These are phyloP conservation scores for Phlyctochytrium arcticum DNA, from an alignment of 192 early-diverging fungal species.

Conservation along the genomic window DNA sequence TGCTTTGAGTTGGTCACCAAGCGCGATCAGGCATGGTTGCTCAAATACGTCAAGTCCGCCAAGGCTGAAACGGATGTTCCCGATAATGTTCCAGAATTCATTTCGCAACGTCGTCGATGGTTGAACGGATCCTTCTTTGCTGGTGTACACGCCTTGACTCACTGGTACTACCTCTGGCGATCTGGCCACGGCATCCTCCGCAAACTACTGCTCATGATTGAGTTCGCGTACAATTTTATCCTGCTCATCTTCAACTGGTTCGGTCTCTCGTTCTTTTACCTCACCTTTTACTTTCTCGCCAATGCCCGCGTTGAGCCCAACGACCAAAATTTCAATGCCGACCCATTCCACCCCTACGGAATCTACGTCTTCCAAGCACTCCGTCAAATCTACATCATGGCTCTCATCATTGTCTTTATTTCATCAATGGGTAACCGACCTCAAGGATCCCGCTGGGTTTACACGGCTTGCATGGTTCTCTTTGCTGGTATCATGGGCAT, in stretches of 20 bases:
- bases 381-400: slow-evolving; percentile 72
- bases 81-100: slow-evolving; percentile 82
- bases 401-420: slow-evolving; percentile 80
- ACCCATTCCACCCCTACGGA: slow-evolving; percentile 60
- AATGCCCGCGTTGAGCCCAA: slow-evolving; percentile 9
- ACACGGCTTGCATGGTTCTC: slow-evolving; percentile 67
- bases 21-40: slow-evolving; percentile 66
- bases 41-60: slow-evolving; percentile 85
- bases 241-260: slow-evolving; percentile 89
- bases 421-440: slow-evolving; percentile 93
- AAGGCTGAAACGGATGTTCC: slow-evolving; percentile 94
- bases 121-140: slow-evolving; percentile 95
- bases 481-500: slow-evolving; percentile 87
- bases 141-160: slow-evolving; percentile 74
- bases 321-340: slow-evolving; percentile 25
- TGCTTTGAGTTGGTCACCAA: slow-evolving; percentile 94
- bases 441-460: slow-evolving; percentile 81
- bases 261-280: slow-evolving; percentile 82
- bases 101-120: slow-evolving; percentile 97
- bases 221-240: slow-evolving; percentile 79
- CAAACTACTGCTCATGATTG: slow-evolving; percentile 68
- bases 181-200: slow-evolving; percentile 70
- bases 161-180: slow-evolving; percentile 74
- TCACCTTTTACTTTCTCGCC: slow-evolving; percentile 83
- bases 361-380: slow-evolving; percentile 60